Conservation (phyloP, 75 land plant genomes). For the Sequoia sempervirens region DNA sequence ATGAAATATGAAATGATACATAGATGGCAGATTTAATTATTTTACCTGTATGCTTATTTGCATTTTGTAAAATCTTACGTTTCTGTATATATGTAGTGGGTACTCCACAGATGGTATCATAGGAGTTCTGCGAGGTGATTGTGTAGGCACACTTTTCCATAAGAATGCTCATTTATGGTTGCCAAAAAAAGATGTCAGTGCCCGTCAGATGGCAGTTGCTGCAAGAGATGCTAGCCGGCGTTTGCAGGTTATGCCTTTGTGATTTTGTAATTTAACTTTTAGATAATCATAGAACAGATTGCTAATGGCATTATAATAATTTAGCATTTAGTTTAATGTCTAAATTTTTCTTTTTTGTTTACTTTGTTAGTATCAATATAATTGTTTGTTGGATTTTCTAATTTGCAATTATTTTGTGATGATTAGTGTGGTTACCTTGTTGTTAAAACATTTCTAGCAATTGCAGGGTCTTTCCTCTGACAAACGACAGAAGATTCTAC, state of each 20-base stretch:
- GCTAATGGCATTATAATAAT: neutral
- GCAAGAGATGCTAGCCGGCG: slow-evolving; percentile 83
- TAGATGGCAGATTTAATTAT: neutral
- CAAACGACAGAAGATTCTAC: slow-evolving; percentile 65
- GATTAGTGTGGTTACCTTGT: neutral
- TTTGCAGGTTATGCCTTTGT: slow-evolving; percentile 54
- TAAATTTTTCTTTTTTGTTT: neutral
- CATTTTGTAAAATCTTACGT: neutral
- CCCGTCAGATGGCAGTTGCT: slow-evolving; percentile 92
- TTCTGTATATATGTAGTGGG: slow-evolving; percentile 55
- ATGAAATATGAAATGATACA: neutral
- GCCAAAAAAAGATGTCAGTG: slow-evolving; percentile 39
- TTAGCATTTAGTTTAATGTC: neutral
- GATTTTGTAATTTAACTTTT: neutral
- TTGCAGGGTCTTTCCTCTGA: slow-evolving; percentile 57
- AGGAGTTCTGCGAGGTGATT: slow-evolving; percentile 72
- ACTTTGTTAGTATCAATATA: no score
- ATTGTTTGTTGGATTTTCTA: neutral
- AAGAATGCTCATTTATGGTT: slow-evolving; percentile 68
- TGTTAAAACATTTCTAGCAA: neutral
- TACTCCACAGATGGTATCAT: slow-evolving; percentile 60
- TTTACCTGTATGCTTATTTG: neutral
- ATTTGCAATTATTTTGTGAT: neutral
- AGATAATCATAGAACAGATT: neutral
- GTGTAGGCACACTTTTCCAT: slow-evolving; percentile 90